These are phyloP conservation scores for Physcomitrium patens DNA, from an alignment of 225 moss, liverwort and hornwort species.

Conservation along the genomic window DNA sequence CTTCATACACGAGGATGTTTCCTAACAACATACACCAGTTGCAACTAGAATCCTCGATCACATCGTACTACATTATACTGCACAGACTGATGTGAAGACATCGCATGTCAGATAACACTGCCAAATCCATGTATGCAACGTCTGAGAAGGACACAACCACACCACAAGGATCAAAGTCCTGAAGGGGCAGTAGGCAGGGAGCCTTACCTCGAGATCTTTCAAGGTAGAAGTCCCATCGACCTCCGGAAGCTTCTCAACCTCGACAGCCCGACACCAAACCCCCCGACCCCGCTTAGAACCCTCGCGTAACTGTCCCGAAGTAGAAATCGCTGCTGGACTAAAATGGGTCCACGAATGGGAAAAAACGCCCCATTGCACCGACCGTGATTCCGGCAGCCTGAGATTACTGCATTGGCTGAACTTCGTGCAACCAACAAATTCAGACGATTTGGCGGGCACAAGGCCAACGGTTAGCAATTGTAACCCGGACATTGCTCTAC, in stretches of 20 bases:
- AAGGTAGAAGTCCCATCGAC: slow-evolving; percentile 25
- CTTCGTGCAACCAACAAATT: not conserved
- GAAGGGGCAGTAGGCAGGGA: not conserved
- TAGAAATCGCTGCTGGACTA: not conserved
- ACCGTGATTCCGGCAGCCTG: not conserved
- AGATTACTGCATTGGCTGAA: slow-evolving; percentile 18
- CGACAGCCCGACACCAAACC: slow-evolving; percentile 40
- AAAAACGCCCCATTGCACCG: slow-evolving; percentile 20
- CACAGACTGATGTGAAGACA: too few species aligned
- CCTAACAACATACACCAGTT: not conserved
- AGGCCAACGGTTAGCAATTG: slow-evolving; percentile 20
- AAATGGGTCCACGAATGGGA: slow-evolving; percentile 19
- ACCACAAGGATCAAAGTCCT: not conserved
- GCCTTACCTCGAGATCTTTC: slow-evolving; percentile 37
- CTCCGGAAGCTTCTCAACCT: slow-evolving; percentile 29
- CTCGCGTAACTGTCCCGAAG: not conserved
- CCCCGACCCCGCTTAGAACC: slow-evolving; percentile 1
- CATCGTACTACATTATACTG: not conserved
- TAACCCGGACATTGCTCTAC: not conserved
- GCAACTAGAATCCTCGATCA: not conserved
- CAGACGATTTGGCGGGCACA: slow-evolving; percentile 16
- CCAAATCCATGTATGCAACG: too few species aligned
- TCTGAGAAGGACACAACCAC: not conserved
- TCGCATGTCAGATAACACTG: not conserved
- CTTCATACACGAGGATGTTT: not conserved